Evolutionary conservation across 192 early-diverging fungal genomes (phyloP).

Genomic region (Backusella tarrabulga): DNA sequence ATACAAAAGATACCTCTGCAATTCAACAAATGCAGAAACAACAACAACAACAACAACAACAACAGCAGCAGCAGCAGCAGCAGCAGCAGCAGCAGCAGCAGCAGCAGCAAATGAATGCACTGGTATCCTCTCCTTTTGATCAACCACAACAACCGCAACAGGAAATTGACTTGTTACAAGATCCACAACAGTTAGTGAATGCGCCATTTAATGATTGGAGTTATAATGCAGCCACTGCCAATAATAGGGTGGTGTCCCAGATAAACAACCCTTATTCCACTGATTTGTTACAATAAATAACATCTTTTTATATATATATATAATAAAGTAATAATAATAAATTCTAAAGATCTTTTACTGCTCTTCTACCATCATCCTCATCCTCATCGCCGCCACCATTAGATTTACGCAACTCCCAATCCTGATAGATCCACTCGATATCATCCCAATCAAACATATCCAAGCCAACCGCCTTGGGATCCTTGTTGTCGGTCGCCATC

Average conservation of each 20-base stretch:
- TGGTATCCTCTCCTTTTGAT: not conserved
- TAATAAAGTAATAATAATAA: not conserved
- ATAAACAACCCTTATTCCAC: conserved; percentile 38
- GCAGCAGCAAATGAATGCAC: not conserved
- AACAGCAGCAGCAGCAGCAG: not conserved
- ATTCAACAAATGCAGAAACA: not conserved
- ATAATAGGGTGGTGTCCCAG: conserved; percentile 25
- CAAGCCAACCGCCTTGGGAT: not conserved
- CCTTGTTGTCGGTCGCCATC: conserved; percentile 1
- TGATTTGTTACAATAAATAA: conserved; percentile 20
- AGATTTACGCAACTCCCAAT: conserved; percentile 17
- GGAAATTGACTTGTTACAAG: conserved; percentile 15
- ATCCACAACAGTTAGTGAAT: not conserved
- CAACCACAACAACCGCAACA: conserved; percentile 1
- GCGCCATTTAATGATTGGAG: conserved; percentile 2
- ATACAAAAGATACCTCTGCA: not conserved
- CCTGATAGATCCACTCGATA: conserved; percentile 26
- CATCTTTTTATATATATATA: not conserved
- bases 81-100: not conserved
- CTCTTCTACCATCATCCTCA: not conserved
- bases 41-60: not conserved
- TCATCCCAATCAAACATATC: conserved; percentile 26
- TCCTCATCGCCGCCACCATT: conserved; percentile 11
- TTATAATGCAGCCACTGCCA: not conserved
- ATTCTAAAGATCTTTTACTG: conserved; percentile 21